These are phyloP conservation scores for Penicillium nucicola DNA, from an alignment of 495 filamentous ascomycete genomes.

Conservation along the genomic window DNA sequence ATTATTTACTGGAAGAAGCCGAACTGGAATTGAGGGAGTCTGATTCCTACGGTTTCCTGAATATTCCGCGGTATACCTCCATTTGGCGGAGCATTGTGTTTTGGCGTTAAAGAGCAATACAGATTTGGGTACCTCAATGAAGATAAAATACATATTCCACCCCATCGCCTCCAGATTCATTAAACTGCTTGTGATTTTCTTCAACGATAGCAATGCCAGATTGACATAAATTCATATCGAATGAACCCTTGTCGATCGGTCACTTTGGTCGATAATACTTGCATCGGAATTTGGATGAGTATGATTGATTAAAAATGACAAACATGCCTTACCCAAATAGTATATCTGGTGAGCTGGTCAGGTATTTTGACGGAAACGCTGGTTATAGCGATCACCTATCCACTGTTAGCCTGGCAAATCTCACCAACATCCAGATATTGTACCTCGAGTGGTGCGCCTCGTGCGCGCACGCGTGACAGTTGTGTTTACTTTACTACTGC, in stretches of 20 bases:
- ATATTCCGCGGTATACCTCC: conserved; percentile 12
- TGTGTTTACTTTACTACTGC: conserved; percentile 8
- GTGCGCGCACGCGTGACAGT: conserved; percentile 10
- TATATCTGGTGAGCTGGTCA: not conserved
- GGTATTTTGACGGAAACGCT: conserved; percentile 29
- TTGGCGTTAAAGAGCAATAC: conserved; percentile 24
- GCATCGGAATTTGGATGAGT: not conserved
- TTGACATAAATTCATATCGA: not conserved
- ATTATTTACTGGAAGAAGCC: conserved; percentile 21
- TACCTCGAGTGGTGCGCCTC: conserved; percentile 29
- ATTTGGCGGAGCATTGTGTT: conserved; percentile 29
- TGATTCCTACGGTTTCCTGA: conserved; percentile 1
- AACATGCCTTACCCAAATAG: not conserved
- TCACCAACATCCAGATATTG: not conserved
- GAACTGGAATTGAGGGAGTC: not conserved
- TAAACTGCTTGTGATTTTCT: not conserved
- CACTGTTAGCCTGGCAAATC: conserved; percentile 4
- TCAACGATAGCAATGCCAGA: not conserved
- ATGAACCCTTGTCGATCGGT: not conserved
- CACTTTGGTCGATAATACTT: not conserved
- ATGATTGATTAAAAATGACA: not conserved
- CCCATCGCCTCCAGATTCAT: not conserved
- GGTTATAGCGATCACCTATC: conserved; percentile 33
- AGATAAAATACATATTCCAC: conserved; percentile 21
- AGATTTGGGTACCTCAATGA: conserved; percentile 25